Percentiles rank a stretch among this genome's conserved stretches.
Conservation (phyloP, 2,329 filamentous ascomycete genomes). For the Rhynchosporium secalis region DNA sequence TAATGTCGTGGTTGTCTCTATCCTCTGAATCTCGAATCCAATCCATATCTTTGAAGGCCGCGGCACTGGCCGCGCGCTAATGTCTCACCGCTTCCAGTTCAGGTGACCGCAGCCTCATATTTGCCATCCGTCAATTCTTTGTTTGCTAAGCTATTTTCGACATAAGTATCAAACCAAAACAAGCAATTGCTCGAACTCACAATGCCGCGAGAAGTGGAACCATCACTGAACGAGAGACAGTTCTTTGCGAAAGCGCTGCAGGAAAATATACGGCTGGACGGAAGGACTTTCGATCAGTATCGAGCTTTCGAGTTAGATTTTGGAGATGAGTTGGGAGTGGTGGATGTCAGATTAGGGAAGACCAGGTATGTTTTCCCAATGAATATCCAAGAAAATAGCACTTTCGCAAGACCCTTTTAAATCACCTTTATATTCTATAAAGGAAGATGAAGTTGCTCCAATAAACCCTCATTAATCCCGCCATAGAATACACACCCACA, state of each 20-base stretch:
- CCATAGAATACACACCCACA: slow-evolving; percentile 73
- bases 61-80: slow-evolving; percentile 7
- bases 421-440: not conserved
- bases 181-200: not conserved
- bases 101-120: slow-evolving; percentile 7
- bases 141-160: not conserved
- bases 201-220: slow-evolving; percentile 92
- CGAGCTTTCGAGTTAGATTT: slow-evolving; percentile 76
- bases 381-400: no score
- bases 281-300: slow-evolving; percentile 77
- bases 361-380: slow-evolving; percentile 63
- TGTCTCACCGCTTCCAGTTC: slow-evolving; percentile 5
- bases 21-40: not conserved
- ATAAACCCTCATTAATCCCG: slow-evolving; percentile 12
- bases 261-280: slow-evolving; percentile 80
- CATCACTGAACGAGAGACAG: slow-evolving; percentile 82
- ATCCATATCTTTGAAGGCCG: slow-evolving; percentile 9
- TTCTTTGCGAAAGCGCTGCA: slow-evolving; percentile 83
- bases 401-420: no score
- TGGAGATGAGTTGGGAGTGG: slow-evolving; percentile 87
- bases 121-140: slow-evolving; percentile 4
- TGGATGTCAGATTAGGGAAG: slow-evolving; percentile 84
- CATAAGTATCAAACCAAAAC: not conserved
- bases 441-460: not conserved
- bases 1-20: not conserved